Evolutionary conservation across 108 stramenopile genomes (phyloP), one percentile per base, ranked within the genome.

Genomic region (Phaeodactylum tricornutum): DNA sequence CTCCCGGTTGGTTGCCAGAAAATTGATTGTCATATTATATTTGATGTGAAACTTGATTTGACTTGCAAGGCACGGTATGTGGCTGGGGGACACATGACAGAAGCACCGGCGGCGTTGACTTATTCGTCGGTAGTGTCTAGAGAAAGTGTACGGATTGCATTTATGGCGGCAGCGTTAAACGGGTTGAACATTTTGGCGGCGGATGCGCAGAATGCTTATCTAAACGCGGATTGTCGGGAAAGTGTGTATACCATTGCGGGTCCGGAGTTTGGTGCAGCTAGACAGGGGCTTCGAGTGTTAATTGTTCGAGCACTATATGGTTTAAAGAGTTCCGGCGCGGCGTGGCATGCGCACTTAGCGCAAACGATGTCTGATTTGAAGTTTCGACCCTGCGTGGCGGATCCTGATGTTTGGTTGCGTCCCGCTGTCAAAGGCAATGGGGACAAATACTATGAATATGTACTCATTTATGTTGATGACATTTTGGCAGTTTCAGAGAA

Each of bases 81-180:
- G 0, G 73, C 67, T 15, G 68, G 46, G 7, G 11, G 76, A 0
- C 43, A 55, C 40, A 44, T 42, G 25, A 59, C 62, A 1, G 71
- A 72, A 4, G 14, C 60, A 0, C 71, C 71, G 0, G 4, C 36
- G 12, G 29, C 47, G 3, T 43, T 66, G 5, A 77, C 71, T 0
- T 71, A 77, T 47, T 44, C 66, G 1, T 67, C 61, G 34, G 75
- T 72, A 12, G 75, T 77, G 0, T 59, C 62, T 25, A 11, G 66
- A 1, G 66, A 71, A 6, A 71, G 66, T 30, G 62, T 67, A 2
- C 57, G 62, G 26, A 55, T 67, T 37, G 69, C 69, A 9, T 61
- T 75, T 28, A 14, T 62, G 7, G 6, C 62, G 47, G 73, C 67
- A 0, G 72, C 67, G 8, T 42, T 67, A 34, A 68, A 74, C 38